Percentiles rank a stretch among this genome's conserved stretches.
Conservation (phyloP, 257 asterid genomes). For the Nicotiana benthamiana region DNA sequence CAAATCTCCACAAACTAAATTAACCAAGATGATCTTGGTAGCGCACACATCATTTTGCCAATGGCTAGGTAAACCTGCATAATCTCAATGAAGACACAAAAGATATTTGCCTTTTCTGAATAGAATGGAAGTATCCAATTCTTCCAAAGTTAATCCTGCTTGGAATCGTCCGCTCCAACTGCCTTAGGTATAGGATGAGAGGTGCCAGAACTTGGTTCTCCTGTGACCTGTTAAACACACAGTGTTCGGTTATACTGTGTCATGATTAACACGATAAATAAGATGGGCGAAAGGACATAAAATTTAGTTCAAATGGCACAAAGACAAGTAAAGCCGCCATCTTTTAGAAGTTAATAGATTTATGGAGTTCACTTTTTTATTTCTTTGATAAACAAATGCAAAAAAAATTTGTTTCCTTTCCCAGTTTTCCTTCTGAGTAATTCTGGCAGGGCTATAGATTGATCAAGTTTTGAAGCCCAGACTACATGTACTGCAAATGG, state of each 20-base stretch:
- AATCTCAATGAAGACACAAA: neutral
- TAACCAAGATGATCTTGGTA: conserved; percentile 9
- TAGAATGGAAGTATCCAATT: neutral
- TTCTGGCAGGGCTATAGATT: neutral
- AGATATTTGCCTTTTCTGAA: neutral
- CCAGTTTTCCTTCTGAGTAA: neutral
- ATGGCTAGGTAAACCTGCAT: neutral
- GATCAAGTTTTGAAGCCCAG: neutral
- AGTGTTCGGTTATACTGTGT: neutral
- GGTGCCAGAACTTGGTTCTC: conserved; percentile 25
- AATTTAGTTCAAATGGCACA: neutral
- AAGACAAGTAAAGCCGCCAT: neutral
- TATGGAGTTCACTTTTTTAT: neutral
- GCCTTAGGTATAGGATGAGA: conserved; percentile 31
- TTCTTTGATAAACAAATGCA: neutral
- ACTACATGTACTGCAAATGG: neutral
- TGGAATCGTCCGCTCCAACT: conserved; percentile 31
- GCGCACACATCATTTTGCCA: neutral
- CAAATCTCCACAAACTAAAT: neutral
- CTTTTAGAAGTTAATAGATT: neutral
- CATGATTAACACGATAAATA: neutral
- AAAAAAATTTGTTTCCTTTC: neutral
- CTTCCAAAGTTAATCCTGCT: conserved; percentile 37
- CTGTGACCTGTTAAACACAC: conserved; percentile 35
- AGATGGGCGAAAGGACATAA: neutral